These are phyloP conservation scores for Abrus pulchellus DNA, from an alignment of 306 rosid species.

Conservation along the genomic window DNA sequence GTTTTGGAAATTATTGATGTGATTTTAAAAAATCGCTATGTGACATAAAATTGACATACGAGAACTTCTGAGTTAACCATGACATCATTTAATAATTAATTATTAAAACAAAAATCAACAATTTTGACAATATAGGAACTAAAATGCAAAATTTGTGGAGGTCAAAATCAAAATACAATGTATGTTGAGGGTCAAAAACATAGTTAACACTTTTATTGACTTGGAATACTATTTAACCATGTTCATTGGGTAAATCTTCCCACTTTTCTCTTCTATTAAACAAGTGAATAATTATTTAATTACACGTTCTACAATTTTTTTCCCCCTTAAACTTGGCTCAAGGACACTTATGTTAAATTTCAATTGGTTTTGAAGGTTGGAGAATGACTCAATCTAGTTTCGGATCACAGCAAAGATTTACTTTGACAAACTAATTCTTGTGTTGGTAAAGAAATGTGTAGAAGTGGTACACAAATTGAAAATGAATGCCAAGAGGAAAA, in stretches of 20 bases:
- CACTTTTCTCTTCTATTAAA: background rate
- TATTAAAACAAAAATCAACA: too few relatives aligned
- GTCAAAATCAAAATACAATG: too few relatives aligned
- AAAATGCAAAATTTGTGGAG: too few relatives aligned
- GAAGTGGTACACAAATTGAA: constrained; percentile 28
- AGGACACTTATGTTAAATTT: constrained; percentile 6
- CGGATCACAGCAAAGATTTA: constrained; percentile 25
- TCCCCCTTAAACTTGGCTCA: background rate
- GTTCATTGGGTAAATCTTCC: background rate
- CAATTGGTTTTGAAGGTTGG: constrained; percentile 50
- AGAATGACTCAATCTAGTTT: constrained; percentile 3
- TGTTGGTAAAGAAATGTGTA: constrained; percentile 21
- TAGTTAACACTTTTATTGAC: background rate
- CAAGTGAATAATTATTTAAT: background rate
- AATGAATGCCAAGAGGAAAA: constrained; percentile 21
- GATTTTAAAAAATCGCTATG: too few relatives aligned
- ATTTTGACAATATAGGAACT: too few relatives aligned
- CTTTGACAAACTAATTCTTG: background rate
- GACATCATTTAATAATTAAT: too few relatives aligned
- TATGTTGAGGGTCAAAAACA: too few relatives aligned
- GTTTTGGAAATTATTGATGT: background rate
- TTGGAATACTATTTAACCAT: background rate
- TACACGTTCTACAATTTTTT: background rate
- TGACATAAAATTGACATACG: too few relatives aligned
- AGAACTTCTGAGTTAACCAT: too few relatives aligned